These are phyloP conservation scores for Hypoxylon rickii DNA, from an alignment of 495 filamentous ascomycete genomes.

Conservation along the genomic window DNA sequence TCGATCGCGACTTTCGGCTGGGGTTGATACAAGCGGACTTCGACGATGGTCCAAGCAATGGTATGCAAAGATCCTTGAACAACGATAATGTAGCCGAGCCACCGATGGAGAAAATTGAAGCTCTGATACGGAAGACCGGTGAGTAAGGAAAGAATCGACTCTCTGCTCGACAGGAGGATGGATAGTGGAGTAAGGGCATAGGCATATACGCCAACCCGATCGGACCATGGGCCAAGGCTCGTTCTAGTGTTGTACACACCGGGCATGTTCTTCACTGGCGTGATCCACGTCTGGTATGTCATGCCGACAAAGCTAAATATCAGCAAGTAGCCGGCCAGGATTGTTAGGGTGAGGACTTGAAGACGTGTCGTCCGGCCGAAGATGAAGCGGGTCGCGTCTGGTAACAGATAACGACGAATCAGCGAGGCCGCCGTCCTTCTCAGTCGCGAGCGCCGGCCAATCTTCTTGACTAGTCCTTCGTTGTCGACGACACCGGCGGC, in stretches of 20 bases:
- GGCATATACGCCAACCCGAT: conserved; percentile 66
- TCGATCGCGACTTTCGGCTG: conserved; percentile 58
- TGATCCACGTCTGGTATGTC: conserved; percentile 62
- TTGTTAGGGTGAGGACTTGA: conserved; percentile 48
- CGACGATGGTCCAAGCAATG: conserved; percentile 66
- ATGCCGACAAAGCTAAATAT: conserved; percentile 68
- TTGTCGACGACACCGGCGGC: conserved; percentile 40
- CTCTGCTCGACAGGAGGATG: conserved; percentile 61
- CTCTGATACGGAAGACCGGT: conserved; percentile 70
- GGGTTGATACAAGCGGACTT: conserved; percentile 65
- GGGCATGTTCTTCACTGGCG: conserved; percentile 55
- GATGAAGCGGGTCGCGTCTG: conserved; percentile 37
- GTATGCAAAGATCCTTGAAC: conserved; percentile 65
- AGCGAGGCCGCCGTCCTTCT: conserved; percentile 31
- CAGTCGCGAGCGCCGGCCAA: conserved; percentile 27
- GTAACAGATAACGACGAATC: conserved; percentile 53
- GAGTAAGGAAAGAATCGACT: conserved; percentile 62
- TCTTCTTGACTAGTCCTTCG: conserved; percentile 13
- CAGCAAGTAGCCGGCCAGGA: conserved; percentile 58
- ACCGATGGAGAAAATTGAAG: conserved; percentile 72
- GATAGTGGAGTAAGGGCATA: conserved; percentile 70
- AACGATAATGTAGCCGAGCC: conserved; percentile 67
- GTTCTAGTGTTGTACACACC: conserved; percentile 59
- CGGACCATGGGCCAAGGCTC: conserved; percentile 62
- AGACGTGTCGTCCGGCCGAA: conserved; percentile 48